phyloP scores from a whole-genome alignment of 2,329 filamentous ascomycete genomes.

The Botryotinia convoluta region DNA sequence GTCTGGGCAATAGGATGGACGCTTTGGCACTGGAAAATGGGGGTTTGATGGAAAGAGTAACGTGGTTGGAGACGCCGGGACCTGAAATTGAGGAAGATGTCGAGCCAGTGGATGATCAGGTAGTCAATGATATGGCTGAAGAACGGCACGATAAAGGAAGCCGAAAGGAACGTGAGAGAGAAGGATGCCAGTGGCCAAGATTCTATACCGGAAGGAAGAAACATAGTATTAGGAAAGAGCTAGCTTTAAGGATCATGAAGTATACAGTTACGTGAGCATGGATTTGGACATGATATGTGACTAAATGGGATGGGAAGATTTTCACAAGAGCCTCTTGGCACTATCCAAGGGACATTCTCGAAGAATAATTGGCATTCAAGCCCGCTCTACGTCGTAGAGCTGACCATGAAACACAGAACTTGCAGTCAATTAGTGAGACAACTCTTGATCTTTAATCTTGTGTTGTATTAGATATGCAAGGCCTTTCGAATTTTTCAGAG shows the following conservation, averaged over 20 bases:
- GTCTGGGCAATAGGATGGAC: background rate
- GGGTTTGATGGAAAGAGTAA: background rate
- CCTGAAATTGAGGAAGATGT: background rate
- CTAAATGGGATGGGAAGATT: background rate
- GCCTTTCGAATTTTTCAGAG: background rate
- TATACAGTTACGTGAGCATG: background rate
- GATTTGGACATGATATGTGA: background rate
- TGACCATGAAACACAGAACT: background rate
- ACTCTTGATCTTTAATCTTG: background rate
- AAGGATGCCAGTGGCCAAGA: background rate
- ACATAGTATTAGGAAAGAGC: no score
- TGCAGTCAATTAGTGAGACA: background rate
- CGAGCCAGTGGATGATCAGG: background rate
- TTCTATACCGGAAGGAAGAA: background rate
- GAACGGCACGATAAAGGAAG: background rate
- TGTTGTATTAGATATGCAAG: background rate
- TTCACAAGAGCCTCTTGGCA: background rate
- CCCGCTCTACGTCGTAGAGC: no score
- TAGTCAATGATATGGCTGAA: background rate
- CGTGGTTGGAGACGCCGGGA: background rate
- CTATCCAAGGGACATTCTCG: background rate
- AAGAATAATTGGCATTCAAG: background rate
- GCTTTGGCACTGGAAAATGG: background rate
- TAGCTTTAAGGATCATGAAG: background rate
- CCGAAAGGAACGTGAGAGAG: background rate